A percentile compares a stretch with the other conserved stretches of the same genome.
Conservation (phyloP, 306 rosid genomes). For the Purshia tridentata region DNA sequence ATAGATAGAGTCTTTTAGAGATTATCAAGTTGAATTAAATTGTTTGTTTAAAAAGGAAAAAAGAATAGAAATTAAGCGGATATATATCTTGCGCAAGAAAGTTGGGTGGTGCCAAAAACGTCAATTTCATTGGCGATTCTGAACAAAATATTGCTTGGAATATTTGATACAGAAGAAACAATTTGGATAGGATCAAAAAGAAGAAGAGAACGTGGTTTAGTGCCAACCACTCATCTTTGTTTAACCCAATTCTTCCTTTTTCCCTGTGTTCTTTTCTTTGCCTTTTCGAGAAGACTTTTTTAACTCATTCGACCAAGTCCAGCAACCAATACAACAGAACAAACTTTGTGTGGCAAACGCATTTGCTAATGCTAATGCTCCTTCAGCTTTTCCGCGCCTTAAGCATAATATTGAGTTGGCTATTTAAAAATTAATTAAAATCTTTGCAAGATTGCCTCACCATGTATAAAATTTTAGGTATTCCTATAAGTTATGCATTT, state of each 20-base stretch:
- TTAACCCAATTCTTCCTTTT: neutral
- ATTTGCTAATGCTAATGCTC: neutral
- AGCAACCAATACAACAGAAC: neutral
- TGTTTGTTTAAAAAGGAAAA: neutral
- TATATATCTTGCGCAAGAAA: neutral
- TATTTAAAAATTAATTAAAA: too few species aligned
- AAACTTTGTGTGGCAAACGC: neutral
- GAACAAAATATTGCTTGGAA: slow-evolving; percentile 44
- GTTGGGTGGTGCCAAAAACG: slow-evolving; percentile 36
- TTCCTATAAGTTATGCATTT: too few species aligned
- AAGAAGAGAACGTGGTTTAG: slow-evolving; percentile 33
- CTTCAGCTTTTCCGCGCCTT: neutral
- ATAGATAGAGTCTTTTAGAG: too few species aligned
- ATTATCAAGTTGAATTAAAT: too few species aligned
- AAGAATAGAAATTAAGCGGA: slow-evolving; percentile 15
- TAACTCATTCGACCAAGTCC: neutral
- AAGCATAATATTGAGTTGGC: too few species aligned
- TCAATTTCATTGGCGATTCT: slow-evolving; percentile 40
- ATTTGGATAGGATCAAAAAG: slow-evolving; percentile 1
- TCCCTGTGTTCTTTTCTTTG: neutral
- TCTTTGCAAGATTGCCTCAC: too few species aligned
- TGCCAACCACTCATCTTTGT: slow-evolving; percentile 34
- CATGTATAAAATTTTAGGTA: too few species aligned
- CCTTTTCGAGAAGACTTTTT: neutral
- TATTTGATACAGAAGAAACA: slow-evolving; percentile 32